Conservation (phyloP, 2,329 filamentous ascomycete species). For the Aspergillus quadrilineatus region DNA sequence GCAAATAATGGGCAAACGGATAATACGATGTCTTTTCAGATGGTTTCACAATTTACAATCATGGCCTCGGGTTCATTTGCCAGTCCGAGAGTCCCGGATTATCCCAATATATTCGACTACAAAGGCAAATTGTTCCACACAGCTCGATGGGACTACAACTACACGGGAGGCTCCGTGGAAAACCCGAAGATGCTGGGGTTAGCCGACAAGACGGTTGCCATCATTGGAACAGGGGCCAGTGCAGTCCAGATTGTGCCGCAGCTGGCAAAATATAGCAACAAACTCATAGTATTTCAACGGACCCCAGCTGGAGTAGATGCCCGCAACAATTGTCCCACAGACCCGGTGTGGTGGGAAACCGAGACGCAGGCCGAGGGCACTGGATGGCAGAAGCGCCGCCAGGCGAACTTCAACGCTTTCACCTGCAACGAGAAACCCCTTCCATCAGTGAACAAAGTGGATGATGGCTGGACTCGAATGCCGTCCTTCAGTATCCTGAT, state of each 20-base stretch:
- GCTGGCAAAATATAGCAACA: constrained; percentile 33
- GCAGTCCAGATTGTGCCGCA: constrained; percentile 44
- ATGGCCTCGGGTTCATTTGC: not conserved
- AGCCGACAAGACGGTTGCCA: constrained; percentile 40
- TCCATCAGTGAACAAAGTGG: constrained; percentile 20
- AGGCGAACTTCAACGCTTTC: constrained; percentile 30
- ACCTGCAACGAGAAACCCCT: constrained; percentile 32
- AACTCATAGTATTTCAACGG: constrained; percentile 46
- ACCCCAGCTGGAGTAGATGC: constrained; percentile 39
- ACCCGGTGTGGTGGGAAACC: constrained; percentile 9
- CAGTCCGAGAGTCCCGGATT: not conserved
- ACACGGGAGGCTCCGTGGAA: not conserved
- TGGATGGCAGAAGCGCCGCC: constrained; percentile 29
- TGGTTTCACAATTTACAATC: too few species aligned
- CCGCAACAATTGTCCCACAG: constrained; percentile 29
- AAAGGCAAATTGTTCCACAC: not conserved
- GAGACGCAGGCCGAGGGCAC: constrained; percentile 20
- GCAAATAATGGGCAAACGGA: too few species aligned
- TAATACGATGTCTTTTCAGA: too few species aligned
- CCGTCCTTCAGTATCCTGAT: not conserved
- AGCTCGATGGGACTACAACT: not conserved
- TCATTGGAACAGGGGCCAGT: constrained; percentile 49
- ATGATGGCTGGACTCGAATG: constrained; percentile 28
- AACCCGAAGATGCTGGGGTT: not conserved
- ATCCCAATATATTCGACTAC: not conserved